A percentile compares a stretch with the other conserved stretches of the same genome.
These are phyloP conservation scores for Fusarium algeriense DNA, from an alignment of 2,329 filamentous ascomycete species.

Conservation along the genomic window DNA sequence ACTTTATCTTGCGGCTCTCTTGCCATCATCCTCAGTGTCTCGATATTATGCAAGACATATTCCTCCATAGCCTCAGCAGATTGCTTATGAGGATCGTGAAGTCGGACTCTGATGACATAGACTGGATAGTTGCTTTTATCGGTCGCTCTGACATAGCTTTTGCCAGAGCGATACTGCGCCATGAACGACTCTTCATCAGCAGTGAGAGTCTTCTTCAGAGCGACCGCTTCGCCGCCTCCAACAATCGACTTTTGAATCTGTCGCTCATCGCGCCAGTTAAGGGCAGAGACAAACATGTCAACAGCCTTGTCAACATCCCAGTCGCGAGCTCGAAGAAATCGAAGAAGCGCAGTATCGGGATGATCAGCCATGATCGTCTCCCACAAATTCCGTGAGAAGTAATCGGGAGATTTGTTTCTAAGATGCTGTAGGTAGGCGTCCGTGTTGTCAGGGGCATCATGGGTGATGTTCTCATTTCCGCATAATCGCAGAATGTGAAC, in stretches of 20 bases:
- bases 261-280: slow-evolving; percentile 54
- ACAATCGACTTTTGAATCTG: slow-evolving; percentile 51
- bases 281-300: slow-evolving; percentile 54
- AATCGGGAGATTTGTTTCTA: slow-evolving; percentile 24
- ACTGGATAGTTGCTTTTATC: slow-evolving; percentile 54
- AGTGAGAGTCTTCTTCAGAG: slow-evolving; percentile 37
- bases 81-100: slow-evolving; percentile 49
- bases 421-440: slow-evolving; percentile 8
- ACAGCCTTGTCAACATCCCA: slow-evolving; percentile 56
- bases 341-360: slow-evolving; percentile 55
- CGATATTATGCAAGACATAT: slow-evolving; percentile 57
- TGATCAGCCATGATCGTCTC: slow-evolving; percentile 46
- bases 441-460: slow-evolving; percentile 2
- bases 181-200: slow-evolving; percentile 53
- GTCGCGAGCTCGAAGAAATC: slow-evolving; percentile 56
- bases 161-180: slow-evolving; percentile 54
- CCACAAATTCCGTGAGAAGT: slow-evolving; percentile 31
- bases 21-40: slow-evolving; percentile 50
- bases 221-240: slow-evolving; percentile 51
- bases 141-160: slow-evolving; percentile 54
- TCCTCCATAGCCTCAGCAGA: slow-evolving; percentile 52
- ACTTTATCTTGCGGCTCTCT: slow-evolving; percentile 36
- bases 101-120: slow-evolving; percentile 50
- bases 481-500: slow-evolving; percentile 34
- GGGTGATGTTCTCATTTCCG: slow-evolving; percentile 5